Base-by-base conservation (phyloP, 441 rosid genomes). In the Pelargonium australe region DNA sequence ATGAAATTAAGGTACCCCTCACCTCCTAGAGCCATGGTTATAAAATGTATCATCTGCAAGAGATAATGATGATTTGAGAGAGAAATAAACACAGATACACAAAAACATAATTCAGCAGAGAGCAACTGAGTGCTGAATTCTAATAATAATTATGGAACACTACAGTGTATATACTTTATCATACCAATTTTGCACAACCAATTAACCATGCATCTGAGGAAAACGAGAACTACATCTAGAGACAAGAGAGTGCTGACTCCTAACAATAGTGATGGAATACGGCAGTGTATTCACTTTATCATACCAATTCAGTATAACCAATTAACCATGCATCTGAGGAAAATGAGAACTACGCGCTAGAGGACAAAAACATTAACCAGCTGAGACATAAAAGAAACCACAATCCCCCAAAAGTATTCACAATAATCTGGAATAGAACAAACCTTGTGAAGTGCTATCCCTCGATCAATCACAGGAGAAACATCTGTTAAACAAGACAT, bases 1-100 rank as follows among this genome's bases (percentile, higher is more conserved):
- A 88, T 90, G 72, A 88, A 90, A 83, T 88, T 90, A 70, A 90
- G 90, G 75, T 88, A 88, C 75, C 94, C 96, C 69, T 90, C 94
- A 14, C 94, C 94, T 76, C 96, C 96, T 71, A 90, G 77, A 75
- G 92, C 92, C 92, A 88, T 85, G 4, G 94, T 88, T 64, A 88
- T 72, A 69, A 88, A 81, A 84, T 90, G 96, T 75, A 88, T 81
- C 90, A 90, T 86, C 96, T 88, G 90, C 81, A 77, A 70, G 64
- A 67, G 12, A 58, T 13, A 64, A 28, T 64, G 61, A 37, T 34
- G 5, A 7, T 37, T 60, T 66, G 25, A 72, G 34, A 61, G 63
- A 63, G 8, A 55, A 17, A 67, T 68, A 23, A 58, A 64, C 65
- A 68, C 14, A 61, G 14, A 66, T 4, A 14, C 40, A 58, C 72